A percentile compares a stretch with the other conserved stretches of the same genome.
phyloP scores from a whole-genome alignment of 2,329 filamentous ascomycete genomes.

The Aspergillus nomiae region DNA sequence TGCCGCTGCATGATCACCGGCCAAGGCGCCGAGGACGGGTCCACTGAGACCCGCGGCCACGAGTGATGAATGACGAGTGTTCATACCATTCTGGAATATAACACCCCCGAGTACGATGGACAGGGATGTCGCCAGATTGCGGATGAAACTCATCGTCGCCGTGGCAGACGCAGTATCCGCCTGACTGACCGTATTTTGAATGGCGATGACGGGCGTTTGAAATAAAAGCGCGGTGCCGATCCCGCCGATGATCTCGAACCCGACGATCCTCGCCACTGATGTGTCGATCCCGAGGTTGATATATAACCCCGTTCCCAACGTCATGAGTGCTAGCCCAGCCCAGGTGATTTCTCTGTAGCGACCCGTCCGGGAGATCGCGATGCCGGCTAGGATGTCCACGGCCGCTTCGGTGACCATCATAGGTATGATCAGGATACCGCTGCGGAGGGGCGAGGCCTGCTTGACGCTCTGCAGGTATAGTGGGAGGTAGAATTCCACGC shows the following conservation, averaged over 20 bases:
- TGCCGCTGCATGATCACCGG: conserved; percentile 47
- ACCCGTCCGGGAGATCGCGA: conserved; percentile 26
- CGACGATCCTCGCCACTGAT: conserved; percentile 22
- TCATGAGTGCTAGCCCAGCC: conserved; percentile 25
- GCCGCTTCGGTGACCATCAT: conserved; percentile 16
- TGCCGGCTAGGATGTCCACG: conserved; percentile 22
- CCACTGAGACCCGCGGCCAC: conserved; percentile 51
- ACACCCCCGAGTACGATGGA: conserved; percentile 75
- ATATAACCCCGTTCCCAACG: conserved; percentile 27
- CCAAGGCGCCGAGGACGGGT: conserved; percentile 29
- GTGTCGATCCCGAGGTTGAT: conserved; percentile 26
- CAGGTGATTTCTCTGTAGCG: conserved; percentile 30
- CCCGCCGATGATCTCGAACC: conserved; percentile 26
- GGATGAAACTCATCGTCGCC: conserved; percentile 57
- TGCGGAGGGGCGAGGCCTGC: conserved; percentile 27
- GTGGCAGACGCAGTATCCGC: conserved; percentile 55
- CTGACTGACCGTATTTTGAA: conserved; percentile 56
- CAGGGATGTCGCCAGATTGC: conserved; percentile 68
- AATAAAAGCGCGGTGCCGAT: conserved; percentile 47
- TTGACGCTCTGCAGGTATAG: conserved; percentile 44
- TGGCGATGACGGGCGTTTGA: conserved; percentile 57
- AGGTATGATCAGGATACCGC: conserved; percentile 29
- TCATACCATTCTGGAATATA: conserved; percentile 67
- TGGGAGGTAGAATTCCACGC: conserved; percentile 32
- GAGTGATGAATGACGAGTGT: conserved; percentile 37